A percentile compares a stretch with the other conserved stretches of the same genome.
These are phyloP conservation scores for Magnaporthiopsis incrustans DNA, from an alignment of 2,329 filamentous ascomycete species.

Conservation along the genomic window DNA sequence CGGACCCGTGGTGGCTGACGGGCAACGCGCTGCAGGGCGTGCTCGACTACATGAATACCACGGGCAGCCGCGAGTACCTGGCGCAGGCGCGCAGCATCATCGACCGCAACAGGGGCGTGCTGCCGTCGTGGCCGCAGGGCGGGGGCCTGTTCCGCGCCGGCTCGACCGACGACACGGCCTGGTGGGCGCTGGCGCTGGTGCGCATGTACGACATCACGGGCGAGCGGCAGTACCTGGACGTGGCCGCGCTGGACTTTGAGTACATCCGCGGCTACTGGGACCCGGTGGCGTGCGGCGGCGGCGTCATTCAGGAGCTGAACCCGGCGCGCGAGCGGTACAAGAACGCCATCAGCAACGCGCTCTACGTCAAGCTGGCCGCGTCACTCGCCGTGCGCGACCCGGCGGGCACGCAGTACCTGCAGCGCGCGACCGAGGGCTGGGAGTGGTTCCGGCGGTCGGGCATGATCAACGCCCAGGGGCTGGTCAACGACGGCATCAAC, in stretches of 20 bases:
- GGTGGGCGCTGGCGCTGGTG: constrained; percentile 55
- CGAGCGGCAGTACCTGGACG: constrained; percentile 42
- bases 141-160: constrained; percentile 30
- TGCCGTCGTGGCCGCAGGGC: constrained; percentile 28
- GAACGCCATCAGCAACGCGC: constrained; percentile 50
- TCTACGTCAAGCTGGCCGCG: constrained; percentile 45
- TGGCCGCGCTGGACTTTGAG: constrained; percentile 44
- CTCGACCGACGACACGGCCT: constrained; percentile 50
- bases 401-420: constrained; percentile 29
- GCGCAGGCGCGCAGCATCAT: constrained; percentile 22
- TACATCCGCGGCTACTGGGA: constrained; percentile 45
- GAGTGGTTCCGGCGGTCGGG: constrained; percentile 42
- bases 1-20: constrained; percentile 30
- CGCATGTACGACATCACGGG: constrained; percentile 46
- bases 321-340: constrained; percentile 31
- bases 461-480: constrained; percentile 40
- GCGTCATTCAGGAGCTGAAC: constrained; percentile 49
- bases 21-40: constrained; percentile 27
- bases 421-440: constrained; percentile 43
- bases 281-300: constrained; percentile 40
- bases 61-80: constrained; percentile 22
- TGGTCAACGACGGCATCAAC: constrained; percentile 47
- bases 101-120: constrained; percentile 22
- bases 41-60: constrained; percentile 27
- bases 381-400: constrained; percentile 42